Evolutionary conservation across 768 basidiomycete species (phyloP).

Genomic region (Podaxis sp.): DNA sequence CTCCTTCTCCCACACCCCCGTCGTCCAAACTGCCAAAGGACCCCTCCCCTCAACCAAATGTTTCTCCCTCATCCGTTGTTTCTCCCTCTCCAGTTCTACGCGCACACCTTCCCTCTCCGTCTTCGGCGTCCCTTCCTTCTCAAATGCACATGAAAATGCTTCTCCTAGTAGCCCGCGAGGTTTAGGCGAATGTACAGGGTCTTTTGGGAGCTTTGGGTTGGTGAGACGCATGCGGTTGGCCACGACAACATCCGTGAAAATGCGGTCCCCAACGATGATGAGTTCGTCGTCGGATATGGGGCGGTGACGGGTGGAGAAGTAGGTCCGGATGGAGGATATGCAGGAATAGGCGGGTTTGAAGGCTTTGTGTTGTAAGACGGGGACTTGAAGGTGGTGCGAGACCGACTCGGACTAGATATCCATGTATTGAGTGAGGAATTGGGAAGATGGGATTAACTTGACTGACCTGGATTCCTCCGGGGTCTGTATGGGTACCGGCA

Average conservation of each 20-base stretch:
- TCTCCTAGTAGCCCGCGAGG: slow-evolving; percentile 13
- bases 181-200: slow-evolving; percentile 5
- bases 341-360: slow-evolving; percentile 85
- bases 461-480: slow-evolving; percentile 78
- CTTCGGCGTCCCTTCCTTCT: slow-evolving; percentile 25
- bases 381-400: slow-evolving; percentile 69
- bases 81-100: neutral
- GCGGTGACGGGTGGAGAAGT: slow-evolving; percentile 65
- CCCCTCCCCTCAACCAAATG: slow-evolving; percentile 28
- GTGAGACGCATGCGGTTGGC: slow-evolving; percentile 65
- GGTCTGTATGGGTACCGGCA: slow-evolving; percentile 77
- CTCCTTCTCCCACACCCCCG: slow-evolving; percentile 68
- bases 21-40: slow-evolving; percentile 71
- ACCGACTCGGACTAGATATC: slow-evolving; percentile 79
- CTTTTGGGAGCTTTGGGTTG: slow-evolving; percentile 15
- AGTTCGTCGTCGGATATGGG: slow-evolving; percentile 65
- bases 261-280: slow-evolving; percentile 85
- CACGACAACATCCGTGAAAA: slow-evolving; percentile 90
- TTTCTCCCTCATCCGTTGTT: slow-evolving; percentile 11
- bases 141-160: slow-evolving; percentile 23
- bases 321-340: slow-evolving; percentile 63
- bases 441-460: slow-evolving; percentile 1
- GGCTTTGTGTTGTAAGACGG: slow-evolving; percentile 75
- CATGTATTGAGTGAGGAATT: neutral
- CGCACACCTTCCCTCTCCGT: slow-evolving; percentile 25